Conservation (phyloP, 1,284 basidiomycete species). For the Ceratobasidium papillatum region DNA sequence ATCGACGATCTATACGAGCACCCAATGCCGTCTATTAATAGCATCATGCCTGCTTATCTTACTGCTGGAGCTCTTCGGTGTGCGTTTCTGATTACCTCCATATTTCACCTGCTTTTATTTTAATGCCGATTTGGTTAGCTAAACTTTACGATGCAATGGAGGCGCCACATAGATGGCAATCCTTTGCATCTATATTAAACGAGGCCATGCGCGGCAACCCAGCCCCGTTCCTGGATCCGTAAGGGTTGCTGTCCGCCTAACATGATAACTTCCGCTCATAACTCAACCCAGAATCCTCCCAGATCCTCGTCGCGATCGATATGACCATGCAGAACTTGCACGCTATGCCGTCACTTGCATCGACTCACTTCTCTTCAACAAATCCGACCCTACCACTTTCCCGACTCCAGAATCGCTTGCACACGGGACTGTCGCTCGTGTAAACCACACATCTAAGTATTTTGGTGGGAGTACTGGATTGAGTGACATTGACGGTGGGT, state of each 20-base stretch:
- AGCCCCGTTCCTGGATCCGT: slow-evolving; percentile 21
- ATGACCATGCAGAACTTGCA: slow-evolving; percentile 25
- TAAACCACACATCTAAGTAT: slow-evolving; percentile 32
- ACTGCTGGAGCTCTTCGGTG: slow-evolving; percentile 22
- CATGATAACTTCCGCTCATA: background rate
- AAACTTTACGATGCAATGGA: slow-evolving; percentile 36
- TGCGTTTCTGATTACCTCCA: background rate
- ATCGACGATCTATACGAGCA: slow-evolving; percentile 47
- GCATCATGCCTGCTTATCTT: slow-evolving; percentile 48
- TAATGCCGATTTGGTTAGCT: background rate
- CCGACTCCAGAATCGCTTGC: slow-evolving; percentile 26
- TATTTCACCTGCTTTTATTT: background rate
- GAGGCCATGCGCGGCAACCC: slow-evolving; percentile 21
- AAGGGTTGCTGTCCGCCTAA: background rate
- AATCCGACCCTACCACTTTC: slow-evolving; percentile 29
- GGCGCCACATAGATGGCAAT: background rate
- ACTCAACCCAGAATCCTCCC: slow-evolving; percentile 1
- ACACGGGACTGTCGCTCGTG: slow-evolving; percentile 3
- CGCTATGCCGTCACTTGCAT: slow-evolving; percentile 33
- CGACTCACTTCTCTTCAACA: slow-evolving; percentile 31
- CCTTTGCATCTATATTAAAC: background rate
- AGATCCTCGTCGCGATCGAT: slow-evolving; percentile 24
- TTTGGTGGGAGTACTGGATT: slow-evolving; percentile 34
- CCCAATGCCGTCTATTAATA: slow-evolving; percentile 27
- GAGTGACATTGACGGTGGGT: slow-evolving; percentile 44